phyloP scores from a whole-genome alignment of 306 rosid species.

The Ceratonia siliqua region DNA sequence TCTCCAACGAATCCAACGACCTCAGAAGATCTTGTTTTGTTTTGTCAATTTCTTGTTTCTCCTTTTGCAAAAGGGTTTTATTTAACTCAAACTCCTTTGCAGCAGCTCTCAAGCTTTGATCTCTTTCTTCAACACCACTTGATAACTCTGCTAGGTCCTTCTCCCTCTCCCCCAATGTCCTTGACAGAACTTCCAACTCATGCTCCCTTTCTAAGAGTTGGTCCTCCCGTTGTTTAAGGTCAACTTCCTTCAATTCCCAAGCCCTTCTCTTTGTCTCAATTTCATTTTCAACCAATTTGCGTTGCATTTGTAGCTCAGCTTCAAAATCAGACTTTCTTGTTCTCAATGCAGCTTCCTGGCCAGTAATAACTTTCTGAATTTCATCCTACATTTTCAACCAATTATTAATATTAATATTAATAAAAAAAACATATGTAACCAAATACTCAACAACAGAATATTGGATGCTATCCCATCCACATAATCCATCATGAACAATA shows the following conservation, averaged over 20 bases:
- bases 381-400: slow-evolving; percentile 62
- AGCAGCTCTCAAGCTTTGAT: slow-evolving; percentile 48
- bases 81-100: slow-evolving; percentile 68
- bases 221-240: slow-evolving; percentile 76
- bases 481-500: slow-evolving; percentile 16
- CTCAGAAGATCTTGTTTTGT: slow-evolving; percentile 63
- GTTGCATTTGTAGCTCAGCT: slow-evolving; percentile 63
- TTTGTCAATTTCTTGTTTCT: slow-evolving; percentile 63
- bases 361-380: slow-evolving; percentile 59
- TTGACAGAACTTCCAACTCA: slow-evolving; percentile 70
- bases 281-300: slow-evolving; percentile 72
- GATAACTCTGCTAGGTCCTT: slow-evolving; percentile 70
- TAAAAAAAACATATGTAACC: not conserved
- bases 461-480: not conserved
- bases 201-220: slow-evolving; percentile 71
- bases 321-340: slow-evolving; percentile 67
- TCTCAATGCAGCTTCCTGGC: slow-evolving; percentile 63
- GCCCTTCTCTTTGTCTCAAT: slow-evolving; percentile 83
- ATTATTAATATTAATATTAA: no score
- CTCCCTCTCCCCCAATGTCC: slow-evolving; percentile 65
- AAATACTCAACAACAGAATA: not conserved
- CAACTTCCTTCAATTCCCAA: slow-evolving; percentile 98
- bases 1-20: slow-evolving; percentile 63
- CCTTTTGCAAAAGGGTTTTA: slow-evolving; percentile 62
- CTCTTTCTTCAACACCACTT: slow-evolving; percentile 60